Evolutionary conservation across 805 yeast genomes (phyloP), one percentile per base, ranked within the genome.

Genomic region (Candida taoyuanica): DNA sequence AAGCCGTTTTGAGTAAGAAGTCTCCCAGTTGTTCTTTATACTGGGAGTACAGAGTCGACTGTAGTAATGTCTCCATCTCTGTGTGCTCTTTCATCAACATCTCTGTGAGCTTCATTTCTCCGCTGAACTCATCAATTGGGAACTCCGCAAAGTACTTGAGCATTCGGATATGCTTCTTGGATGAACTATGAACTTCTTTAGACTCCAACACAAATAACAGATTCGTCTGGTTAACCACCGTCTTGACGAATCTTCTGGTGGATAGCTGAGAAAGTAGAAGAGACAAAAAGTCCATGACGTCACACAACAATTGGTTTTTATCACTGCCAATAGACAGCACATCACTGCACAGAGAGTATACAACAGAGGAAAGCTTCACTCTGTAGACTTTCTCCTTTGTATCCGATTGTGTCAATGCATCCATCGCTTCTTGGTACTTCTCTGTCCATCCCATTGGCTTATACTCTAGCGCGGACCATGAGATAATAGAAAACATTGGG

Each of bases 61-160:
- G 66, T 5, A 65, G 45, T 12, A 27, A 30, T 3, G 50, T 36
- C 1, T 60, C 40, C 2, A 26, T 40, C 0, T 30, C 31, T 4
- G 50, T 20, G 12, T 38, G 35, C 5, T 27, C 25, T 17, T 40
- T 19, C 32, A 47, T 47, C 11, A 41, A 15, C 9, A 47, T 41
- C 4, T 50, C 53, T 3, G 45, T 21, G 1, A 52, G 21, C 5
- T 56, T 37, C 6, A 49, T 30, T 13, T 46, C 52, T 7, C 72
- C 73, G 1, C 67, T 47, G 29, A 62, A 57, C 31, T 70, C 76
- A 43, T 70, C 62, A 14, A 72, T 49, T 4, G 75, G 74, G 43
- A 61, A 69, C 29, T 56, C 40, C 4, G 62, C 27, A 27, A 53
- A 61, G 31, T 58, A 55, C 8, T 47, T 43, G 5, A 64, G 37